Base-by-base conservation (phyloP, 2,329 filamentous ascomycete species). In the Ophiostoma perfectum region DNA sequence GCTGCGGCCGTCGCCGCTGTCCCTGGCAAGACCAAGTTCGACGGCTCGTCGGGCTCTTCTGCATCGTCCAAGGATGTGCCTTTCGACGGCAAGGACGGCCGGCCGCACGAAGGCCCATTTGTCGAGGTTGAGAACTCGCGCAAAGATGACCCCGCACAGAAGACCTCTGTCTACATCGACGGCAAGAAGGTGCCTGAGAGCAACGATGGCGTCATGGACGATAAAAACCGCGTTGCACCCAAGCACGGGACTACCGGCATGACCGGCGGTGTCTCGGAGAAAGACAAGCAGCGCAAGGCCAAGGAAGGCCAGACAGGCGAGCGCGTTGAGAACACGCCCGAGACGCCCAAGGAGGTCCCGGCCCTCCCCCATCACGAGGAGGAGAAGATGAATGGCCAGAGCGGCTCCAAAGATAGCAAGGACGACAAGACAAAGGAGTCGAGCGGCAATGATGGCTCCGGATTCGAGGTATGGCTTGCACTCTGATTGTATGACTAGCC, bases 141-240 rank as follows among this genome's bases (percentile, higher is more conserved):
- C 73, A 78, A 75, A 62, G 72, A 75, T 36, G 74, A 76, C 65
- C 77, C 78, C 3, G 73, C 64, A 16, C 84, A 87, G 70, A 80
- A 81, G 64, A 84, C 82, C 39, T 76, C 85, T 2, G 76, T 86
- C 45, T 76, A 85, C 9, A 77, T 86, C 62, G 84, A 88, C 67
- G 86, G 86, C 72, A 83, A 84, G 75, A 85, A 83, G 77, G 86
- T 89, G 36, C 86, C 86, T 41, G 81, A 87, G 72, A 81, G 80
- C 70, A 88, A 89, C 73, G 87, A 96, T 76, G 92, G 93, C 55
- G 92, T 97, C 69, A 97, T 97, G 94, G 91, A 96, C 75, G 93
- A 97, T 77, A 91, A 90, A 71, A 85, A 90, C 76, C 84, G 92
- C 72, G 80, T 84, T 49, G 84, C 86, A 55, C 92, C 93, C 4